Base-by-base conservation (phyloP, 2,329 filamentous ascomycete species). In the Colletotrichum sp. region DNA sequence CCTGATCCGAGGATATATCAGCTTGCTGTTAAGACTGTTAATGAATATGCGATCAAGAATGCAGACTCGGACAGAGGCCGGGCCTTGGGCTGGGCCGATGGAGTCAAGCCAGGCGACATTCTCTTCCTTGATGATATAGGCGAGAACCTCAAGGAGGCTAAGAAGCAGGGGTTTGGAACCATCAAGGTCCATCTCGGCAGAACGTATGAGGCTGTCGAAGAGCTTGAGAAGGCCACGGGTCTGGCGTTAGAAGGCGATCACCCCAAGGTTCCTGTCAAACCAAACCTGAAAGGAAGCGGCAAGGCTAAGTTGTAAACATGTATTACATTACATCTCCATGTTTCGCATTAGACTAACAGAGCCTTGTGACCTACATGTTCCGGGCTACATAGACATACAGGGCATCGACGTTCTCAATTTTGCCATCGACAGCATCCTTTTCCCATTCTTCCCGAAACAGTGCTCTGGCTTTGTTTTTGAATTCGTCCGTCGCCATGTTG, bases 41-140 rank as follows among this genome's bases (percentile, higher is more conserved):
- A 94, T 80, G 88, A 90, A 76, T 91, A 91, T 78, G 91, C 93
- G 2, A 88, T 86, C 81, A 84, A 87, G 28, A 91, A 91, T 64
- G 86, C 86, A 4, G 71, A 78, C 5, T 84, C 85, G 19, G 71
- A 80, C 3, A 83, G 86, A 77, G 87, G 86, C 1, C 79, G 78
- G 77, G 79, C 77, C 11, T 78, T 84, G 44, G 88, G 88, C 6
- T 90, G 89, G 87, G 84, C 83, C 19, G 84, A 86, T 8, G 87
- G 89, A 0, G 87, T 98, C 11, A 83, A 86, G 72, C 86, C 93
- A 0, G 86, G 86, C 1, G 95, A 98, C 71, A 88, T 98, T 60
- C 85, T 98, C 6, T 99, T 99, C 82, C 85, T 98, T 66, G 97
- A 98, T 83, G 96, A 98, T 80, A 98, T 99, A 83, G 97, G 97